phyloP scores from a whole-genome alignment of 805 yeast genomes.

The Blastobotrys parvus region DNA sequence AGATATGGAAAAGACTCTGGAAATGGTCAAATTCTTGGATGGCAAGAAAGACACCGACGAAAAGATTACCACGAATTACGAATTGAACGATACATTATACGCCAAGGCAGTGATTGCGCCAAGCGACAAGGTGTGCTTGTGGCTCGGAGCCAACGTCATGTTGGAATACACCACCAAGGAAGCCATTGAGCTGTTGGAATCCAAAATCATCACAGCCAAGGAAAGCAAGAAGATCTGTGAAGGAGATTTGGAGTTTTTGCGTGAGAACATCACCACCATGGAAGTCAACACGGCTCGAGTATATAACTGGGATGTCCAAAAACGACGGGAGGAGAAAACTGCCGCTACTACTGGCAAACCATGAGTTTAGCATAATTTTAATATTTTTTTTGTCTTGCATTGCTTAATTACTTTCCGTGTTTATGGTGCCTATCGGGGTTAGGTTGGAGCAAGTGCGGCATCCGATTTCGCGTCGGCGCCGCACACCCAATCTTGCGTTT shows the following conservation, averaged over 20 bases:
- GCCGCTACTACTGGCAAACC: slow-evolving; percentile 1
- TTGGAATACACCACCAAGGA: slow-evolving; percentile 86
- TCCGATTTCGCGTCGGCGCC: too few relatives aligned
- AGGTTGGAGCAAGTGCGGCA: too few relatives aligned
- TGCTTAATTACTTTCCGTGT: too few relatives aligned
- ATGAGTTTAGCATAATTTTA: background rate
- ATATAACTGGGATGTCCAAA: slow-evolving; percentile 32
- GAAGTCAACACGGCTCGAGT: slow-evolving; percentile 91
- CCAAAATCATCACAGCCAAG: slow-evolving; percentile 56
- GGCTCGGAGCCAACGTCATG: slow-evolving; percentile 99
- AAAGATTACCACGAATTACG: slow-evolving; percentile 68
- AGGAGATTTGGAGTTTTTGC: slow-evolving; percentile 75
- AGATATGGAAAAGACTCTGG: slow-evolving; percentile 82
- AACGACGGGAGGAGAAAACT: slow-evolving; percentile 21
- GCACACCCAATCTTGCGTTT: too few relatives aligned
- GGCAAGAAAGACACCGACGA: slow-evolving; percentile 36
- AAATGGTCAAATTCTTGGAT: slow-evolving; percentile 55
- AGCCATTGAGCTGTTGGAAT: slow-evolving; percentile 61
- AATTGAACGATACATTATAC: slow-evolving; percentile 85
- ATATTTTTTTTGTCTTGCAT: too few relatives aligned
- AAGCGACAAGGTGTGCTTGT: slow-evolving; percentile 62
- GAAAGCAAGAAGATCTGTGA: slow-evolving; percentile 53
- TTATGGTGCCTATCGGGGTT: background rate
- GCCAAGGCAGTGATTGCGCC: slow-evolving; percentile 70
- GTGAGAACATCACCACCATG: slow-evolving; percentile 92